Evolutionary conservation across 371 early-diverging fungal species (phyloP), one percentile per base, ranked within the genome.

Genomic region (Rozella allomycis): DNA sequence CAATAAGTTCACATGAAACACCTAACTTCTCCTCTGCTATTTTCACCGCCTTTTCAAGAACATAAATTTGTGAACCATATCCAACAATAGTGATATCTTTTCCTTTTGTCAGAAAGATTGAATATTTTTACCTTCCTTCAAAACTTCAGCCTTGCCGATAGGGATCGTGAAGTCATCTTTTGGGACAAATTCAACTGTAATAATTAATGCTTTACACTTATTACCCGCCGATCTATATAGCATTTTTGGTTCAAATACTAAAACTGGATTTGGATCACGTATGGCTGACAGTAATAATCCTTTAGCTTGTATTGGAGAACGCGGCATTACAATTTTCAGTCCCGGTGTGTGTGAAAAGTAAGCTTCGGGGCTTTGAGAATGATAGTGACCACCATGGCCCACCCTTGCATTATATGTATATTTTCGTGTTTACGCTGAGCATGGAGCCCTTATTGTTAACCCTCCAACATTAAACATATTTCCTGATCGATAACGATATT

Each of bases 381-480:
- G 96, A 51, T 94, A 94, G 41, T 72, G 83, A 12, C 72, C 96
- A 41, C 96, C 96, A 48, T 94, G 96, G 1, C 96, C 96, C 17
- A 94, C 93, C n/a, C n/a, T n/a, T n/a, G n/a, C n/a, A n/a, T n/a
- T n/a, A n/a, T n/a, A n/a, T n/a, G n/a, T n/a, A n/a, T n/a, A n/a
- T n/a, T n/a, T n/a, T n/a, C n/a, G n/a, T n/a, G n/a, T n/a, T n/a
- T n/a, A n/a, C 11, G 96, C 96, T 30, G 78, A 73, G 41, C 76
- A 73, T 26, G 96, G 96, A 27, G 88, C 59, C 23, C 96, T 71
- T 25, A 94, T 58, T 1, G 90, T 88, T 36, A 94, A 54, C 0
- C 86, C 85, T 22, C 87, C 96, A 12, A 69, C 74, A 44, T 86
- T 59, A 42, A 90, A 94, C 44, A 73, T 61, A 38, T 77, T 75